phyloP scores from a whole-genome alignment of 352 stramenopile species.

The Globisporangium acanthophoron region DNA sequence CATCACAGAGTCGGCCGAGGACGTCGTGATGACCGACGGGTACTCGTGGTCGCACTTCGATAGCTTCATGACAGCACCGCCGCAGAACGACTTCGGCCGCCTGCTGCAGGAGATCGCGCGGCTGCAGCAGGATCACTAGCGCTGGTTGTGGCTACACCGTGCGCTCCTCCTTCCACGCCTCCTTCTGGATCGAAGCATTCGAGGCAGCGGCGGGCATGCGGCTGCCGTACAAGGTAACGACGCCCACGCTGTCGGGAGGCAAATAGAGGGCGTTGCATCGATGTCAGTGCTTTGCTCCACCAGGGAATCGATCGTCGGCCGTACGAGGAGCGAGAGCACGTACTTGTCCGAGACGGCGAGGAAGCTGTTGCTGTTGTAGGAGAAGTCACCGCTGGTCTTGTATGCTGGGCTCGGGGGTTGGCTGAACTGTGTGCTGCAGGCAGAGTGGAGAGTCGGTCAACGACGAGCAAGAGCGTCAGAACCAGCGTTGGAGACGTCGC shows the following conservation, averaged over 20 bases:
- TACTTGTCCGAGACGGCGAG: conserved; percentile 77
- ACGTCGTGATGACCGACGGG: conserved; percentile 50
- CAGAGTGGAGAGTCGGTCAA: not conserved
- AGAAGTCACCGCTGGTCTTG: conserved; percentile 77
- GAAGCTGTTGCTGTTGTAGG: conserved; percentile 33
- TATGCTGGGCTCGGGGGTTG: conserved; percentile 21
- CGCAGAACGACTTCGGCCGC: conserved; percentile 37
- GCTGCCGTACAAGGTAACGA: conserved; percentile 51
- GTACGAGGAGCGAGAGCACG: conserved; percentile 4
- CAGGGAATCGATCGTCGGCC: not conserved
- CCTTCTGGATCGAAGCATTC: not conserved
- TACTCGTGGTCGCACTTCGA: conserved; percentile 84
- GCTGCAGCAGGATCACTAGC: conserved; percentile 36
- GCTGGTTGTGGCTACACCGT: conserved; percentile 2
- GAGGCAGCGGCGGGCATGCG: not conserved
- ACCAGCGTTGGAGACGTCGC: not conserved
- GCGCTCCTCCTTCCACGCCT: conserved; percentile 14
- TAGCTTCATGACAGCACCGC: conserved; percentile 43
- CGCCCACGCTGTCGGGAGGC: conserved; percentile 26
- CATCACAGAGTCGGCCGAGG: conserved; percentile 21
- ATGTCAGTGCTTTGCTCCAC: not conserved
- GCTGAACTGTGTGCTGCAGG: conserved; percentile 6
- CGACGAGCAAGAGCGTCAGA: not conserved
- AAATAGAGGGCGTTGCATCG: not conserved
- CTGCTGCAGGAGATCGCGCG: conserved; percentile 67